Evolutionary conservation across 306 rosid species (phyloP), one percentile per base, ranked within the genome.

Genomic region (Dicorynia guianensis): DNA sequence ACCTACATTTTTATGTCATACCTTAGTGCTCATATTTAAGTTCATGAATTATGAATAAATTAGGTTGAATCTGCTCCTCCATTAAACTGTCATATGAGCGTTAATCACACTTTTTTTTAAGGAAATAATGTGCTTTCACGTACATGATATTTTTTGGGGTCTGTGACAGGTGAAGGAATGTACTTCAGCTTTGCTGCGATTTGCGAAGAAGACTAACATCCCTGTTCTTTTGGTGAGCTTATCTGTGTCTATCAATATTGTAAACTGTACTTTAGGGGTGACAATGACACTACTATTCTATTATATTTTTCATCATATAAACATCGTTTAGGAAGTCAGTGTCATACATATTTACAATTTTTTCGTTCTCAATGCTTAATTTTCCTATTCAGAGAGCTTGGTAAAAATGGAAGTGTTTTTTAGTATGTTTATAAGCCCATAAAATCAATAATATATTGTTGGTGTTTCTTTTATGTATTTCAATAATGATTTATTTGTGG

Each of bases 161-260:
- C 39, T 48, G 47, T 88, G 70, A 54, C 87, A 93, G 98, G 92
- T 95, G 76, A 95, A 87, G 86, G 98, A 95, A 84, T 95, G 98
- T 73, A 90, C 97, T 17, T 75, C 91, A 13, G 90, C 97, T 71
- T 78, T 95, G 90, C 90, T 92, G 83, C 88, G 85, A 64, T 92
- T 88, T 86, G 93, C 97, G 5, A 92, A 95, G 90, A 87, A 67
- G 44, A 95, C 97, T 18, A 84, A 88, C 55, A 81, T 90, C 63
- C 90, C 98, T 11, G 85, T 95, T 67, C 74, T 95, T 43, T 77
- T 95, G 97, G 98, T 95, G 77, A 85, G 91, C 47, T 36, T 55
- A 43, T 57, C 68, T 38, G 13, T 25, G 39, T n/a, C 39, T 57
- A 25, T 68, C 53, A 34, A 50, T 36, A 6, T 75, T 64, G 7